Evolutionary conservation across 495 filamentous ascomycete species (phyloP), one percentile per base, ranked within the genome.

Genomic region (Penicillium flavigenum): DNA sequence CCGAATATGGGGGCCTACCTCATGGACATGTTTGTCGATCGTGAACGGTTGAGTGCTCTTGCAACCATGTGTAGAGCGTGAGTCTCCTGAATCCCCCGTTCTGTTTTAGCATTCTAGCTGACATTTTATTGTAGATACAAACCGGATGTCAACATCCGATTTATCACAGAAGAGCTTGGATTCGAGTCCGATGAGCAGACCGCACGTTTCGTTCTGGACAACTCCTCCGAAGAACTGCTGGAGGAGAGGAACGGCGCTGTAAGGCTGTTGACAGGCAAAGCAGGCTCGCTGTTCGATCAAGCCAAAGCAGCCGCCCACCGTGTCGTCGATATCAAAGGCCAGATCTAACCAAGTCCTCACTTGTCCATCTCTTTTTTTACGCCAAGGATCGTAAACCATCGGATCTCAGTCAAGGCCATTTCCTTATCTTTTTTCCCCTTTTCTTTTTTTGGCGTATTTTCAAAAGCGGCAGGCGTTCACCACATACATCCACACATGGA

Each of bases 1-100:
- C 94, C 94, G 20, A 94, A 96, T 65, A 98, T 99, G 95, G 92
- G 94, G 44, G 91, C 88, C 60, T 97, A 98, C 76, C 83, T 99
- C 6, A 95, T 99, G 88, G 94, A 99, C 76, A 96, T 95, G 89
- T 97, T 98, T 76, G 86, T 98, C 66, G 85, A 83, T 59, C 89
- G 95, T 60, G 95, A 99, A 77, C 90, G 95, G 64, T 81, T 98
- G 51, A 85, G 88, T 66, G 94, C 95, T 53, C 79, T 98, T 56
- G 85, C 89, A 62, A 88, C 85, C 63, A 94, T 98, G 50, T 96
- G 90, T 83, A 95, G 84, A 86, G 86, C 88, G 94, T 98, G 81
- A 82, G 93, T 88, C n/a, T 63, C 38, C 31, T 56, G 31, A 49
- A 44, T 47, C 24, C 36, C 32, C 4, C 44, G 4, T 32, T 39